Evolutionary conservation across 2,329 filamentous ascomycete genomes (phyloP).

Genomic region (Aspergillus eucalypticola): DNA sequence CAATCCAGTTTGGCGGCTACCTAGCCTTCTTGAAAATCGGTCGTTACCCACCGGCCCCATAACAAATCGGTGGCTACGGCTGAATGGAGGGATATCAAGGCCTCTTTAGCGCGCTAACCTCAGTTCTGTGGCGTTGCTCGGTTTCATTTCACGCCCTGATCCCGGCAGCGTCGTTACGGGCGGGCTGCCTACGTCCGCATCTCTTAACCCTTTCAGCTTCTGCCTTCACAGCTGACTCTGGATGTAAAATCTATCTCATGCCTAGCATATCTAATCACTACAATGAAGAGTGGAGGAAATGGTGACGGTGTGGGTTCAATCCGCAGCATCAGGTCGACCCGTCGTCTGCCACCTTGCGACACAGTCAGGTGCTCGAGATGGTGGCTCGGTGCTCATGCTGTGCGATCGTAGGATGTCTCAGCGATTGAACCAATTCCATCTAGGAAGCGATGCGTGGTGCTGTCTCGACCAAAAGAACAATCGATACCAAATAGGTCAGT

Average conservation of each 20-base stretch:
- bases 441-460: too few relatives aligned
- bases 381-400: too few relatives aligned
- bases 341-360: too few relatives aligned
- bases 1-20: conserved; percentile 7
- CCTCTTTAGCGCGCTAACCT: conserved; percentile 6
- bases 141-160: neutral
- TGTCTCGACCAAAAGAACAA: neutral
- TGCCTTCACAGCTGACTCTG: neutral
- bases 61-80: neutral
- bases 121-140: conserved; percentile 5
- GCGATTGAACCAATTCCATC: too few relatives aligned
- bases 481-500: too few relatives aligned
- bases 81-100: neutral
- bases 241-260: neutral
- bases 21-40: conserved; percentile 1
- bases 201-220: neutral
- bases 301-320: too few relatives aligned
- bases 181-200: neutral
- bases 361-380: too few relatives aligned
- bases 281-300: too few relatives aligned
- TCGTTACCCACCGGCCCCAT: neutral
- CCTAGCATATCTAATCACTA: too few relatives aligned
- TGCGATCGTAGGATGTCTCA: too few relatives aligned
- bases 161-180: neutral
- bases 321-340: too few relatives aligned